phyloP scores from a whole-genome alignment of 768 basidiomycete genomes.

The Suillus discolor region DNA sequence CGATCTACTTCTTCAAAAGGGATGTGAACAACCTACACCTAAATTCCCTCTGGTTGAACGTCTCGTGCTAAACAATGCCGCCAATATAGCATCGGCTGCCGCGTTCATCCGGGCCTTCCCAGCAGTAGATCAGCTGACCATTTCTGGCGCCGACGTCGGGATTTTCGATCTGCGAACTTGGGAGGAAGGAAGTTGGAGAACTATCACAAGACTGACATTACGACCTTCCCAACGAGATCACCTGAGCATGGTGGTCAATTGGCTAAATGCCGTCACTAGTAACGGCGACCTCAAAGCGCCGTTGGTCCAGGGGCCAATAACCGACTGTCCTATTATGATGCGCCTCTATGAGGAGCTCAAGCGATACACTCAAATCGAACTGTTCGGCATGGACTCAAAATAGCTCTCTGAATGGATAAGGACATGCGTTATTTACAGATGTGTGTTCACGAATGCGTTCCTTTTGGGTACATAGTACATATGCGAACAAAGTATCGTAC shows the following conservation, averaged over 20 bases:
- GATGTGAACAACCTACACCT: slow-evolving; percentile 10
- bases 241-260: not conserved
- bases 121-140: slow-evolving; percentile 17
- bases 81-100: slow-evolving; percentile 23
- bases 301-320: not conserved
- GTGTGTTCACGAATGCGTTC: not conserved
- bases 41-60: slow-evolving; percentile 31
- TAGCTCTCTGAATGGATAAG: not conserved
- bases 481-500: not conserved
- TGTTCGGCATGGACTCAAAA: not conserved
- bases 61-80: slow-evolving; percentile 28
- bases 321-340: not conserved
- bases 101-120: slow-evolving; percentile 33
- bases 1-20: slow-evolving; percentile 25
- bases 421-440: not conserved
- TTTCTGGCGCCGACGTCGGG: slow-evolving; percentile 30
- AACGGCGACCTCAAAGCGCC: not conserved
- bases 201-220: not conserved
- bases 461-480: not conserved
- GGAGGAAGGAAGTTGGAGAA: not conserved
- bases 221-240: not conserved
- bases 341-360: not conserved
- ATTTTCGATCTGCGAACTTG: slow-evolving; percentile 17
- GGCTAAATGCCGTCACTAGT: not conserved
- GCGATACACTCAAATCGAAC: not conserved